Base-by-base conservation (phyloP, 2,329 filamentous ascomycete species). In the Hirsutella minnesotensis region DNA sequence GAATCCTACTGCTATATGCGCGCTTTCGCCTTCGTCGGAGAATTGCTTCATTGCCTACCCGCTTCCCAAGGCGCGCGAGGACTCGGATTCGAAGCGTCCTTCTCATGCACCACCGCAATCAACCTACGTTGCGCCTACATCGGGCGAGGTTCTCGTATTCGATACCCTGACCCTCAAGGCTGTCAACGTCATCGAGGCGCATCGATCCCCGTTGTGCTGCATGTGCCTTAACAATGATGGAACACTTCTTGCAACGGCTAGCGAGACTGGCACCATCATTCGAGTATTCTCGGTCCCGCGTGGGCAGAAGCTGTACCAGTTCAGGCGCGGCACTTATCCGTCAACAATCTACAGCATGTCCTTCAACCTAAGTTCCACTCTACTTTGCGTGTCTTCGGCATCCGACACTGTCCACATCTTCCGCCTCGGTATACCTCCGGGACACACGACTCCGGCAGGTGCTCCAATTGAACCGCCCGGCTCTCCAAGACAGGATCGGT, bases 291-390 rank as follows among this genome's bases (percentile, higher is more conserved):
- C 86, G 1, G 79, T 98, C 2, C 92, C 92, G 3, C 79, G 81
- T 49, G 92, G 86, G 10, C 82, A 90, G 56, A 98, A 96, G 62
- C 73, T 98, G 16, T 96, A 89, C 61, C 90, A 98, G 59, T 98
- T 98, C 65, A 79, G 92, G 46, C 80, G 92, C 49, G 92, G 92
- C 36, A 95, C 90, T 3, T 95, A 95, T 63, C 92, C 92, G 0
- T 89, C 89, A 2, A 83, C 86, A 34, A 98, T 98, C 53, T 95
- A 89, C 66, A 94, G 88, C 75, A 95, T 98, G 88, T 94, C 89
- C 1, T 98, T 98, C 67, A 98, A 98, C 62, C 81, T 88, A 40
- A 88, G 85, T 46, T 94, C 89, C 3, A 95, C 89, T 1, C 71
- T 98, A 10, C 76, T 98, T 30, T 95, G 89, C 56, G 89, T 98